Percentiles rank a stretch among this genome's conserved stretches.
Conservation (phyloP, 345 rosid genomes). For the Turnera subulata region DNA sequence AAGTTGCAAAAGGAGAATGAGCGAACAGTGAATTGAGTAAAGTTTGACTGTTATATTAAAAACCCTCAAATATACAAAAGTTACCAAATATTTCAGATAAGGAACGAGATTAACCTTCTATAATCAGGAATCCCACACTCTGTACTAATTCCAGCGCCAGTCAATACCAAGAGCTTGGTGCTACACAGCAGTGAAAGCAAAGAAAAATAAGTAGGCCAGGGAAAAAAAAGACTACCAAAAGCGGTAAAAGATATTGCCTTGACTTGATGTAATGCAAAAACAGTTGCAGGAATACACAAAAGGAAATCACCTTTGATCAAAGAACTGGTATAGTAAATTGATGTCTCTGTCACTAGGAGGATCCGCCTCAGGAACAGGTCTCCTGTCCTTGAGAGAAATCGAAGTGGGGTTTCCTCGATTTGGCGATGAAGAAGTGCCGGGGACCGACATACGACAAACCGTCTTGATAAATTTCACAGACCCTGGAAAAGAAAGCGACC, state of each 20-base stretch:
- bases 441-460: too few relatives aligned
- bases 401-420: constrained; percentile 15
- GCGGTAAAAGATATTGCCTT: neutral
- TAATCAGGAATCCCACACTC: constrained; percentile 98
- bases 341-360: constrained; percentile 65
- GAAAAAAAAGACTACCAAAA: neutral
- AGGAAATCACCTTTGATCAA: constrained; percentile 58
- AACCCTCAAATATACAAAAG: too few relatives aligned
- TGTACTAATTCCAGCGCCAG: constrained; percentile 93
- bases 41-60: too few relatives aligned
- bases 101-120: constrained; percentile 53
- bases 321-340: constrained; percentile 48
- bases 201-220: neutral
- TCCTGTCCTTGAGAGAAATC: constrained; percentile 45
- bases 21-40: too few relatives aligned
- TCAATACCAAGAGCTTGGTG: constrained; percentile 62
- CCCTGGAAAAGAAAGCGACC: neutral
- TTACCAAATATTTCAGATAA: neutral
- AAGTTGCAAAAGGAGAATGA: too few relatives aligned
- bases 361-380: constrained; percentile 69
- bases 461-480: fast-evolving
- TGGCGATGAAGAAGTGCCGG: too few relatives aligned
- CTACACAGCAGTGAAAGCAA: constrained; percentile 29
- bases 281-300: neutral
- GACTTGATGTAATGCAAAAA: neutral